These are phyloP conservation scores for Coemansia sp. DNA, from an alignment of 192 early-diverging fungal species.

Conservation along the genomic window DNA sequence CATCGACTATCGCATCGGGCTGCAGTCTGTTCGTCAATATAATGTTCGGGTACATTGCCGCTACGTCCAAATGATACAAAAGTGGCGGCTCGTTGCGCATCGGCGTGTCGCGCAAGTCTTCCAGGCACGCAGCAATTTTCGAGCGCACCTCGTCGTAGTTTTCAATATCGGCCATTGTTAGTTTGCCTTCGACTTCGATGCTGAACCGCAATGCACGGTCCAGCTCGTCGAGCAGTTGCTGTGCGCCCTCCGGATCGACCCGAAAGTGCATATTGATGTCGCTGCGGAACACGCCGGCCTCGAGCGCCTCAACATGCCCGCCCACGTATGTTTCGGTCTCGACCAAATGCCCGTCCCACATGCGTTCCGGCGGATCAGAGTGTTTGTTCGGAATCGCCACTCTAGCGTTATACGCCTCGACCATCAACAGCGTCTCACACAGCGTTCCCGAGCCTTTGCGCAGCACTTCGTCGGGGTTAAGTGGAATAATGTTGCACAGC, in stretches of 20 bases:
- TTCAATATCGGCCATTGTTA: constrained; percentile 71
- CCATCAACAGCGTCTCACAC: constrained; percentile 96
- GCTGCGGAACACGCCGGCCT: constrained; percentile 95
- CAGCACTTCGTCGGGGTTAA: constrained; percentile 95
- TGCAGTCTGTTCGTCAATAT: constrained; percentile 97
- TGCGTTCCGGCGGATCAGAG: constrained; percentile 69
- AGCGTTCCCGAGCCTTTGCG: constrained; percentile 95
- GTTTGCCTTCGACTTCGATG: constrained; percentile 79
- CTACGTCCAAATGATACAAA: constrained; percentile 99
- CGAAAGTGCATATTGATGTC: constrained; percentile 88
- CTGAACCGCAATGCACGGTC: constrained; percentile 89
- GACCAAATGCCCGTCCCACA: constrained; percentile 85
- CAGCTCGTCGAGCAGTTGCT: constrained; percentile 86
- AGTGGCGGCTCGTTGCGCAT: constrained; percentile 75
- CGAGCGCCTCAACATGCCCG: constrained; percentile 98
- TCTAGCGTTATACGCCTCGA: constrained; percentile 82
- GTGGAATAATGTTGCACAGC: constrained; percentile 98
- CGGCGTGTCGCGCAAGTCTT: constrained; percentile 77
- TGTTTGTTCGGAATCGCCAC: constrained; percentile 99
- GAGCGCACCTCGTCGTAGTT: constrained; percentile 86
- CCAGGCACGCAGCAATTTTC: constrained; percentile 65
- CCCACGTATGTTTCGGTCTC: constrained; percentile 98
- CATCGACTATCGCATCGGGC: constrained; percentile 92
- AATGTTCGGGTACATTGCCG: constrained; percentile 99
- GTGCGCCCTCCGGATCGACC: constrained; percentile 72